Percentiles rank a stretch among this genome's conserved stretches.
Evolutionary conservation across 2,329 filamentous ascomycete species (phyloP).

Genomic region (Nigrospora osmanthi): DNA sequence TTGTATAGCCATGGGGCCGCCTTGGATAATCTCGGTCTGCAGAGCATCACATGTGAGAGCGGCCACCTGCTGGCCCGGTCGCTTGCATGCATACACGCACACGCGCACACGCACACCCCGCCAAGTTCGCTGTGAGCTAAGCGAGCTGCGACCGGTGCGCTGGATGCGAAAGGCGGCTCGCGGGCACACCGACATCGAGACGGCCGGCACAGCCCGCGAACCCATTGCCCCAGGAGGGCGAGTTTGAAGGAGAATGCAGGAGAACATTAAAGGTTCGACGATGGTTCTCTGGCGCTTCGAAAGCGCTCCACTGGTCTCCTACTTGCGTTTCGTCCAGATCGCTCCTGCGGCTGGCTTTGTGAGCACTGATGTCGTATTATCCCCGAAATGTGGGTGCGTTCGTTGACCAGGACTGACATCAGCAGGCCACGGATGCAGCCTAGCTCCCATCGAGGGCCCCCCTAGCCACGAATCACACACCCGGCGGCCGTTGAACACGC

Average conservation of each 20-base stretch:
- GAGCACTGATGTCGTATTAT: slow-evolving; percentile 2
- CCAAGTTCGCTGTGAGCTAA: too few species aligned
- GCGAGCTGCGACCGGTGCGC: too few species aligned
- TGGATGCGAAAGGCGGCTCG: too few species aligned
- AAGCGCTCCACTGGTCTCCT: background rate
- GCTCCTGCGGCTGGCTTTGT: background rate
- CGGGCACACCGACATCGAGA: too few species aligned
- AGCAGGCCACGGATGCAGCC: background rate
- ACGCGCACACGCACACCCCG: too few species aligned
- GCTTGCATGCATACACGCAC: too few species aligned
- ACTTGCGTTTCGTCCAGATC: slow-evolving; percentile 3
- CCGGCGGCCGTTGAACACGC: too few species aligned
- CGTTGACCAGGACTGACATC: background rate
- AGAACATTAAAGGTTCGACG: too few species aligned
- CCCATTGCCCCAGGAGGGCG: too few species aligned
- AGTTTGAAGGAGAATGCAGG: too few species aligned
- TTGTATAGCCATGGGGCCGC: background rate
- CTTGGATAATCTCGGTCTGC: slow-evolving; percentile 1
- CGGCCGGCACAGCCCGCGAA: too few species aligned
- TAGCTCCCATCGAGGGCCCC: background rate
- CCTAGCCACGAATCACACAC: background rate
- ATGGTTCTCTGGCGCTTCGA: background rate
- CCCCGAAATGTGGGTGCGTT: background rate
- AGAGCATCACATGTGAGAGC: slow-evolving; percentile 1
- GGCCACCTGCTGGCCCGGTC: background rate